Evolutionary conservation across 2,329 filamentous ascomycete genomes (phyloP), one percentile per base, ranked within the genome.

Genomic region (Aspergillus sp.): DNA sequence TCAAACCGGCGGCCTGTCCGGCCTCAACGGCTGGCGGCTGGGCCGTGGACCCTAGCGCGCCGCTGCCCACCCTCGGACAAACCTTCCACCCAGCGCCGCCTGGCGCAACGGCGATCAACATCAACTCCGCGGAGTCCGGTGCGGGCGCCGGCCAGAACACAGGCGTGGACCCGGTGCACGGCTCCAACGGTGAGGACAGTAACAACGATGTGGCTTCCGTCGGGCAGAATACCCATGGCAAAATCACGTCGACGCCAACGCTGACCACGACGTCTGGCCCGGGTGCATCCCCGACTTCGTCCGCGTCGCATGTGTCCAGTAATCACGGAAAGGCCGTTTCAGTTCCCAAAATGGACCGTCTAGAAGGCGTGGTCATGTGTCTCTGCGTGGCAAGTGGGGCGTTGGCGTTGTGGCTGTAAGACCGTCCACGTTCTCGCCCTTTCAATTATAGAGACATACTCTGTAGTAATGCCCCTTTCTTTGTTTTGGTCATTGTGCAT

Each of bases 1-100:
- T 86, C 13, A 84, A 83, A 1, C 82, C 87, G 1, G 83, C 87
- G 3, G 74, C 80, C 2, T 96, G 91, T 71, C 91, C 91, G 6
- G 74, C 79, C 1, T 86, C 83, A 23, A 93, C 88, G 0, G 64
- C 78, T 1, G 83, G 80, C 21, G 82, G 83, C 29, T 96, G 91
- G 91, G 77, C 84, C 17, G 83, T 95, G 3, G 75, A 89, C 61
- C 86, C 88, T 14, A 83, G 85, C 58, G 84, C 87, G 3, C 71
- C 81, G 11, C 78, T 95, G 20, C 91, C 91, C 0, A 85, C 82
- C 2, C 61, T 94, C 6, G 88, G 86, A 13, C 78, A 85, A 61
- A 77, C 74, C 3, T 61, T 63, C 54, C 46, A 54, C 19, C 41
- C 16, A 11, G 32, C 51, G 11, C 5, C 40, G 17, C 34, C 55